These are phyloP conservation scores for Exophiala phaeomuriformis DNA, from an alignment of 2,329 filamentous ascomycete genomes.

Conservation along the genomic window DNA sequence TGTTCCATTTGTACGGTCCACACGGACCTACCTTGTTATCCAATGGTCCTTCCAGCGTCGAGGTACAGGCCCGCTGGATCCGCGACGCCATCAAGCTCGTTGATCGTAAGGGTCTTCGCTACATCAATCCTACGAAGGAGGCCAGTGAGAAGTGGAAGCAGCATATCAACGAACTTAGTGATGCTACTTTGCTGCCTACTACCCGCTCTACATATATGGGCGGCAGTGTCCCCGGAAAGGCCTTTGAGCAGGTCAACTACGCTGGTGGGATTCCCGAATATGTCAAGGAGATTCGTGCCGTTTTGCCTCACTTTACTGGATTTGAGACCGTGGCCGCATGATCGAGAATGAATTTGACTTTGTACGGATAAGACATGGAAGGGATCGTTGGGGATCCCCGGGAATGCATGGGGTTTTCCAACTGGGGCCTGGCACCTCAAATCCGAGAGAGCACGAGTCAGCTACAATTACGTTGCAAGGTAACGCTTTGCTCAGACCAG, in stretches of 20 bases:
- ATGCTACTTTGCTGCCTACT: conserved; percentile 43
- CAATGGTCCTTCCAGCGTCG: conserved; percentile 51
- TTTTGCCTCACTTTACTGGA: background rate
- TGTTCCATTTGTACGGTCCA: conserved; percentile 47
- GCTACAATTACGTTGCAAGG: too few species aligned
- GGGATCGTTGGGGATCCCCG: too few species aligned
- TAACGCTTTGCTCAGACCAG: too few species aligned
- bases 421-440: too few species aligned
- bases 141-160: conserved; percentile 47
- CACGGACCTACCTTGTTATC: conserved; percentile 51
- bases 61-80: conserved; percentile 51
- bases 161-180: conserved; percentile 40
- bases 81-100: conserved; percentile 48
- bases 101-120: conserved; percentile 40
- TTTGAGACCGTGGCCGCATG: background rate
- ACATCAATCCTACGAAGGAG: conserved; percentile 45
- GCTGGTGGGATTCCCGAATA: conserved; percentile 28
- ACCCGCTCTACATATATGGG: conserved; percentile 41
- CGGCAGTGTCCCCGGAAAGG: conserved; percentile 49
- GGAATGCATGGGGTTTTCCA: too few species aligned
- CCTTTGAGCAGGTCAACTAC: conserved; percentile 47
- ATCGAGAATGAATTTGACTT: too few species aligned
- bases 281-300: conserved; percentile 24
- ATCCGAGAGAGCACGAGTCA: too few species aligned
- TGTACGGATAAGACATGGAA: too few species aligned